Base-by-base conservation (phyloP, 768 basidiomycete genomes). In the Termitomyces sp. region DNA sequence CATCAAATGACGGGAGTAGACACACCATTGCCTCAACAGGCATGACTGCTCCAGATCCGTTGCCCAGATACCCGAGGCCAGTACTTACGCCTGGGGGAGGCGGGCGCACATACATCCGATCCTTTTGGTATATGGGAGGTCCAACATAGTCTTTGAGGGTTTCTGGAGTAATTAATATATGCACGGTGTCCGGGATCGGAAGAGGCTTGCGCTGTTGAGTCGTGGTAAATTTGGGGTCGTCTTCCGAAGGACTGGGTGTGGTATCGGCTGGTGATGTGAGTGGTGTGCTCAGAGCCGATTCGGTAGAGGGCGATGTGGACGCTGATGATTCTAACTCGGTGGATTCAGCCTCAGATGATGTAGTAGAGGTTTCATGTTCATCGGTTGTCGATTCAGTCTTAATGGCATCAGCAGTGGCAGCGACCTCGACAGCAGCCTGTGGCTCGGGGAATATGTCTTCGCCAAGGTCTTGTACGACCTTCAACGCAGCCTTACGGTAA, bases 61-160 rank as follows among this genome's bases (percentile, higher is more conserved):
- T 98, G 1, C 96, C 96, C 28, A 96, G 77, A 72, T 98, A 98
- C 3, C 97, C 97, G 4, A 99, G 75, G 18, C 97, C 97, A 14
- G 94, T 97, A 68, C 88, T 90, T 35, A 99, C 97, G 36, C 97
- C 97, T 3, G 93, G 84, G 1, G 96, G 96, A 0, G 93, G 92
- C 1, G 84, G 74, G n/a, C n/a, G n/a, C n/a, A n/a, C n/a, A n/a
- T n/a, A n/a, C 80, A 99, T 83, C 60, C 96, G 75, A 67, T 98
- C 97, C 73, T 93, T 93, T 72, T 98, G 93, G 71, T 97, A 98
- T 48, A 97, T 80, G 7, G 92, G 92, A 14, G 96, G 95, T 0
- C 97, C 97, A 38, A 99, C 95, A 64, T 98, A 99, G 59, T 96
- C 95, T 73, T 95, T 93, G 66, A 99, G 70, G 63, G 93, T 96